These are phyloP conservation scores for Xylaria arbuscula DNA, from an alignment of 2,329 filamentous ascomycete species.

Conservation along the genomic window DNA sequence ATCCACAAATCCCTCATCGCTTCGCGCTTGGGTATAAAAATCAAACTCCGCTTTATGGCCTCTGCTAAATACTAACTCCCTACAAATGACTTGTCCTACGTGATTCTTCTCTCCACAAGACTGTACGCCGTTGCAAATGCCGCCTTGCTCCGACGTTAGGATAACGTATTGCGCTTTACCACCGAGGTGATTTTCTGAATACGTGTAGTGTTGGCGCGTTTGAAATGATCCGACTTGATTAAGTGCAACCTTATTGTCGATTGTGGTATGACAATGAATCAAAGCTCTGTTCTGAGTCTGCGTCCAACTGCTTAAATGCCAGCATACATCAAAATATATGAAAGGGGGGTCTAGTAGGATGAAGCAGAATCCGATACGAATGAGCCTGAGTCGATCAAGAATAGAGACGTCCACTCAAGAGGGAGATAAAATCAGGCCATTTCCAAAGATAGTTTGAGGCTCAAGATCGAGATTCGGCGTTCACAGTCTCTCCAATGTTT, in stretches of 20 bases:
- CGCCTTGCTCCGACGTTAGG: not conserved
- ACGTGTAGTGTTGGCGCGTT: not conserved
- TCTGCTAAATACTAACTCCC: constrained; percentile 16
- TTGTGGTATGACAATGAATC: not conserved
- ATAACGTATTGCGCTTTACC: not conserved
- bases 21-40: constrained; percentile 30
- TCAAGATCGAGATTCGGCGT: not conserved
- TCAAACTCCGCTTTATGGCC: constrained; percentile 15
- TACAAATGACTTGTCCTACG: constrained; percentile 10
- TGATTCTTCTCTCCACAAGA: constrained; percentile 22
- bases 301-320: not conserved
- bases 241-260: not conserved
- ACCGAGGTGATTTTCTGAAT: not conserved
- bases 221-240: not conserved
- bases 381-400: not conserved
- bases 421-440: not conserved
- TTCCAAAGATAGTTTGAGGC: constrained; percentile 14
- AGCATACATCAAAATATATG: not conserved
- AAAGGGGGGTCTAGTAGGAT: constrained; percentile 1
- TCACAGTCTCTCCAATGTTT: constrained; percentile 2
- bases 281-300: not conserved
- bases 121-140: constrained; percentile 8
- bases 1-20: constrained; percentile 17
- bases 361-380: not conserved
- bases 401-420: not conserved